Evolutionary conservation across 371 early-diverging fungal genomes (phyloP), one percentile per base, ranked within the genome.

Genomic region (Choanephora cucurbitarum): DNA sequence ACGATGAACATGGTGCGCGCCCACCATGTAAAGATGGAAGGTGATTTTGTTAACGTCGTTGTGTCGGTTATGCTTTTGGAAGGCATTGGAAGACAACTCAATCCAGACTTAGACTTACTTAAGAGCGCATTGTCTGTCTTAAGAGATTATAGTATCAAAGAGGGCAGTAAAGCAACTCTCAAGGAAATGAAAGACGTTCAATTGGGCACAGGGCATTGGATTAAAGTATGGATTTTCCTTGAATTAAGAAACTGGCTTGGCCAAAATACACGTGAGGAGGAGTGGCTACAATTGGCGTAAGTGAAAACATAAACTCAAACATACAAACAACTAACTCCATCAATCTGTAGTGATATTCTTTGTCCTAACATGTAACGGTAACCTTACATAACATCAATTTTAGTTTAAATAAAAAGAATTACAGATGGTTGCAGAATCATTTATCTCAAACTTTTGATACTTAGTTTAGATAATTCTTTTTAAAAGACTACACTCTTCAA

Each of bases 1-100:
- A 94, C 93, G 0, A 86, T 94, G 82, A 69, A 79, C 34, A 88
- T 91, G 85, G 96, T 96, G 4, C 81, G 96, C 11, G 66, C 81
- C 8, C 95, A 98, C 68, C 95, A 91, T 52, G 95, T 98, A 7
- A 86, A 88, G 48, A 73, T 98, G 47, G 97, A 96, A 58, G 93
- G 94, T 0, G 95, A 94, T 50, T 98, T 95, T 79, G 87, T 90
- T 31, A 96, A 96, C 69, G 86, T 97, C 1, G 86, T 91, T 7
- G 89, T 98, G 34, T 86, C 91, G 14, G 89, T 94, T 60, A 81
- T 96, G 77, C 73, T 96, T 43, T 64, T 97, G 11, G 99, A 98
- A 72, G 99, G 99, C 0, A 90, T 97, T 55, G 98, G 97, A 2
- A 70, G 95, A 31, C 86, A 87, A 51, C 67, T 98, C 52, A 89